These are phyloP conservation scores for Elsinoe batatas DNA, from an alignment of 2,329 filamentous ascomycete species.

Conservation along the genomic window DNA sequence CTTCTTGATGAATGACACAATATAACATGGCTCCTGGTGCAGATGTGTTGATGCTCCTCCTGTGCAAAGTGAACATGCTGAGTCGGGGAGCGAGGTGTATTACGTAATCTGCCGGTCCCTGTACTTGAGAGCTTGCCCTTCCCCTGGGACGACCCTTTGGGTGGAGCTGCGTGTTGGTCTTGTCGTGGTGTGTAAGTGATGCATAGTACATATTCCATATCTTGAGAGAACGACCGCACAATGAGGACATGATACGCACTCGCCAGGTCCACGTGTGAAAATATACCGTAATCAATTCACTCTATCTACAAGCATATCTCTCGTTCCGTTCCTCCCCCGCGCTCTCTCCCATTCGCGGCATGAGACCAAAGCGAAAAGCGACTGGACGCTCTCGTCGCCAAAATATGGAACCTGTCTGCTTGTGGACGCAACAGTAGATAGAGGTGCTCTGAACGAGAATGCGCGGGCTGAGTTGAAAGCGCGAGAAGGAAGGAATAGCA, in stretches of 20 bases:
- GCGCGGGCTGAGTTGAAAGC: not conserved
- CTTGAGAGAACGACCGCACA: not conserved
- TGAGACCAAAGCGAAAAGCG: not conserved
- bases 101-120: no score
- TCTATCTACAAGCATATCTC: conserved; percentile 11
- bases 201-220: no score
- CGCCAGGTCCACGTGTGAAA: not conserved
- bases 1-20: no score
- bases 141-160: no score
- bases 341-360: not conserved
- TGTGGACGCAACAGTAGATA: not conserved
- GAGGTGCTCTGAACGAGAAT: not conserved
- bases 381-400: no score
- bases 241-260: not conserved
- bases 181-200: not conserved
- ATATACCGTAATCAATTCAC: conserved; percentile 9
- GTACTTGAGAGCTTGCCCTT: no score
- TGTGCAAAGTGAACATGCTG: no score
- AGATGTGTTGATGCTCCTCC: no score
- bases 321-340: not conserved
- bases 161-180: not conserved
- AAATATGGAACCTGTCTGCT: not conserved
- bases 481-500: not conserved
- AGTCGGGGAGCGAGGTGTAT: no score
- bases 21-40: no score